Conservation (phyloP, 495 filamentous ascomycete genomes). For the Aspergillus homomorphus region DNA sequence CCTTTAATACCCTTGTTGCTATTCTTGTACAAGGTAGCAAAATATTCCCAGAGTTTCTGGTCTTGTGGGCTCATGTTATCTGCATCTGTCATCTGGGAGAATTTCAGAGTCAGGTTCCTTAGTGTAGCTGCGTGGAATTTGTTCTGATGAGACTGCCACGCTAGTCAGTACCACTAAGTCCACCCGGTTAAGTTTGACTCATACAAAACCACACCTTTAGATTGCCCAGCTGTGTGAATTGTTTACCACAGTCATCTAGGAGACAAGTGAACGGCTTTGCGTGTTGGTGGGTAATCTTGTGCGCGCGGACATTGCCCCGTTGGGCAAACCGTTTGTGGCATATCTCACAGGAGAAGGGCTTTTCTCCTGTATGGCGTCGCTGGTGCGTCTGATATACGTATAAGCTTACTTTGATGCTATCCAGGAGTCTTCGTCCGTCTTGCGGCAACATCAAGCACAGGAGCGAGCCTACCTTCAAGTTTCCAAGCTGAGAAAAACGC, state of each 20-base stretch:
- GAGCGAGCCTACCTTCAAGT: slow-evolving; percentile 66
- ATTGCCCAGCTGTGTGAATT: slow-evolving; percentile 86
- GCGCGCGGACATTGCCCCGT: slow-evolving; percentile 81
- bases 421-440: neutral
- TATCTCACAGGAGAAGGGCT: slow-evolving; percentile 76
- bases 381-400: slow-evolving; percentile 64
- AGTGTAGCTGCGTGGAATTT: slow-evolving; percentile 79
- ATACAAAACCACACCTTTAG: slow-evolving; percentile 61
- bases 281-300: slow-evolving; percentile 75
- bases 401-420: neutral
- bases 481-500: slow-evolving; percentile 83
- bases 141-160: slow-evolving; percentile 81
- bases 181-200: slow-evolving; percentile 4
- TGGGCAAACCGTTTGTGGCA: slow-evolving; percentile 84
- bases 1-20: slow-evolving; percentile 93
- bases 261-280: slow-evolving; percentile 78
- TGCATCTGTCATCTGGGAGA: slow-evolving; percentile 60
- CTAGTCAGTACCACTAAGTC: too few relatives aligned
- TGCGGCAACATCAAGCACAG: neutral
- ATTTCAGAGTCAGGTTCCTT: slow-evolving; percentile 67
- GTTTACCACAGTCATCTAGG: slow-evolving; percentile 77
- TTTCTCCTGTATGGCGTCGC: slow-evolving; percentile 81
- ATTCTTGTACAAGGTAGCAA: slow-evolving; percentile 86
- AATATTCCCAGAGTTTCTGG: slow-evolving; percentile 81
- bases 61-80: slow-evolving; percentile 65